A percentile compares a stretch with the other conserved stretches of the same genome.
These are phyloP conservation scores for Ceratocystis smalleyi DNA, from an alignment of 2,329 filamentous ascomycete genomes.

Conservation along the genomic window DNA sequence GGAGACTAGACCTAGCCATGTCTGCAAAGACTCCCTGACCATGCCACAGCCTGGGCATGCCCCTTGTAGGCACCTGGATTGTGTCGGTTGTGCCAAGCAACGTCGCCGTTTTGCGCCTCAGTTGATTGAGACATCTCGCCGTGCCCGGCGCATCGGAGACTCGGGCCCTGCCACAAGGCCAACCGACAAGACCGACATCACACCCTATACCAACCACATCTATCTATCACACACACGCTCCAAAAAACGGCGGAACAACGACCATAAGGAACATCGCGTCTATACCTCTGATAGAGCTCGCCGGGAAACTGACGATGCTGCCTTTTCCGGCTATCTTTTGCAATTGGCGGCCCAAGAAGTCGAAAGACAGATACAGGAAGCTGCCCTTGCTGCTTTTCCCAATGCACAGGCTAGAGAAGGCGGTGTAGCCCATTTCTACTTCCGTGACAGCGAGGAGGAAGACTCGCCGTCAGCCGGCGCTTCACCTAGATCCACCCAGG, in stretches of 20 bases:
- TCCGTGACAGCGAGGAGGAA: slow-evolving; percentile 47
- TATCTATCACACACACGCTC: slow-evolving; percentile 28
- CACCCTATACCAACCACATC: slow-evolving; percentile 46
- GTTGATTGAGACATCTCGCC: slow-evolving; percentile 63
- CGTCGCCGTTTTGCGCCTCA: slow-evolving; percentile 54
- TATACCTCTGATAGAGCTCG: slow-evolving; percentile 24
- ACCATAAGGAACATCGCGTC: slow-evolving; percentile 9
- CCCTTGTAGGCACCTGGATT: background rate
- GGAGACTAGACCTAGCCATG: background rate
- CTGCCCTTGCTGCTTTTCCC: slow-evolving; percentile 54
- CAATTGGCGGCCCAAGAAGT: slow-evolving; percentile 66
- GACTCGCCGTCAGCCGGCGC: slow-evolving; percentile 27
- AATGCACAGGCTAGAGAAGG: slow-evolving; percentile 54
- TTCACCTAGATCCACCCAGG: slow-evolving; percentile 4
- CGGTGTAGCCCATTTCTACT: slow-evolving; percentile 55
- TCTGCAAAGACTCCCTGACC: background rate
- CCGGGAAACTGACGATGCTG: slow-evolving; percentile 59
- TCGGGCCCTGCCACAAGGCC: slow-evolving; percentile 44
- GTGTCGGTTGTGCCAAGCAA: background rate
- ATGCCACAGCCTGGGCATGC: background rate
- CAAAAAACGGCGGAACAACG: slow-evolving; percentile 9
- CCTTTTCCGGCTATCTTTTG: slow-evolving; percentile 60
- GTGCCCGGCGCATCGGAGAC: slow-evolving; percentile 53
- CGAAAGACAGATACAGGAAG: slow-evolving; percentile 63
- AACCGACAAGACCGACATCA: slow-evolving; percentile 57